A percentile compares a stretch with the other conserved stretches of the same genome.
These are phyloP conservation scores for Cercospora berteroae DNA, from an alignment of 2,329 filamentous ascomycete genomes.

Conservation along the genomic window DNA sequence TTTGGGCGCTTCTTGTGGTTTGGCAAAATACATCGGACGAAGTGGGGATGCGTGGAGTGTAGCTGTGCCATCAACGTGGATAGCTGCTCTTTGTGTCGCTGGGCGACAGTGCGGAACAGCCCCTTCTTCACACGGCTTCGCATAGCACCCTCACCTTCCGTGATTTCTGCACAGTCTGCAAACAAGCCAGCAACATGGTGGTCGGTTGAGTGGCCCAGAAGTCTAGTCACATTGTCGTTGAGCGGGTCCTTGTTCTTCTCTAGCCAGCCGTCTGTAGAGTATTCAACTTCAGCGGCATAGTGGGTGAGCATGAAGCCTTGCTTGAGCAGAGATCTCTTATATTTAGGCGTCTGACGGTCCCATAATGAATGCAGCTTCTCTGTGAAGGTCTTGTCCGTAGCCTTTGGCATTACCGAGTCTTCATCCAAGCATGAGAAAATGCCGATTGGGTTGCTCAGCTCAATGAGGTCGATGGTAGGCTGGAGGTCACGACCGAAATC, in stretches of 20 bases:
- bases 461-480: constrained; percentile 95
- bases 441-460: constrained; percentile 93
- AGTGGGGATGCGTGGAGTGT: constrained; percentile 95
- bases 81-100: constrained; percentile 97
- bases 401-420: constrained; percentile 98
- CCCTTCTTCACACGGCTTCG: constrained; percentile 91
- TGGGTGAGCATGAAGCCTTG: constrained; percentile 96
- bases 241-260: constrained; percentile 99
- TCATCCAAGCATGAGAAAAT: constrained; percentile 98
- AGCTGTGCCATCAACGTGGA: constrained; percentile 92
- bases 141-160: constrained; percentile 68
- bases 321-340: constrained; percentile 79
- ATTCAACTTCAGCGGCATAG: constrained; percentile 96
- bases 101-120: constrained; percentile 92
- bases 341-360: constrained; percentile 95
- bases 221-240: constrained; percentile 91
- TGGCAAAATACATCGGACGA: constrained; percentile 94
- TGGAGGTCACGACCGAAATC: constrained; percentile 97
- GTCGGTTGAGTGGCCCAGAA: constrained; percentile 79
- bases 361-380: constrained; percentile 96
- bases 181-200: constrained; percentile 83
- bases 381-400: constrained; percentile 93
- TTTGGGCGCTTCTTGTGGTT: constrained; percentile 98
- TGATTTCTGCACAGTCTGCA: constrained; percentile 77
- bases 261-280: constrained; percentile 89